phyloP scores from a whole-genome alignment of 2,329 filamentous ascomycete genomes.

The Escovopsis sp. region DNA sequence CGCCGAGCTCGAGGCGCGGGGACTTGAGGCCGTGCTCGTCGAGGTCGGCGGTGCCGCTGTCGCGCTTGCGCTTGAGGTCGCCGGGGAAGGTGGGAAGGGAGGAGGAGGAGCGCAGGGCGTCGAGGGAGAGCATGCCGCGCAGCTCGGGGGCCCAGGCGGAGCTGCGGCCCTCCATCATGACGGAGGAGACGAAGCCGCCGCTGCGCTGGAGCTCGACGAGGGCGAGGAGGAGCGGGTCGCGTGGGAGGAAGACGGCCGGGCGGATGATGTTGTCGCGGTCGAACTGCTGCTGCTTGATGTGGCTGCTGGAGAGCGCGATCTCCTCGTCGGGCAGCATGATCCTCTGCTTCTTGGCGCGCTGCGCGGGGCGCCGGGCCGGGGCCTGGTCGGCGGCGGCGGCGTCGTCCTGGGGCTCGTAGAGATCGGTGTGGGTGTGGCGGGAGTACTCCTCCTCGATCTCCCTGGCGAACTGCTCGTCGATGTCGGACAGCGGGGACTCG shows the following conservation, averaged over 20 bases:
- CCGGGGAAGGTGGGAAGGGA: too few species aligned
- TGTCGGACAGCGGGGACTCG: constrained; percentile 55
- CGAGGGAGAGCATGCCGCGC: constrained; percentile 77
- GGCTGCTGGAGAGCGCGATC: constrained; percentile 58
- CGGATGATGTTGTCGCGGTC: constrained; percentile 79
- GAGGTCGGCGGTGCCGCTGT: constrained; percentile 71
- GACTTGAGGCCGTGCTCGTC: constrained; percentile 54
- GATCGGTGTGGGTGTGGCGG: constrained; percentile 36
- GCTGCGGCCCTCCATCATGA: constrained; percentile 67
- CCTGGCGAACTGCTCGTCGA: constrained; percentile 46
- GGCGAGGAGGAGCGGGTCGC: constrained; percentile 73
- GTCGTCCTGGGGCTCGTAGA: constrained; percentile 47
- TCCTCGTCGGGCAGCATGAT: constrained; percentile 67
- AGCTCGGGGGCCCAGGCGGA: constrained; percentile 83
- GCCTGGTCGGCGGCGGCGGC: constrained; percentile 37
- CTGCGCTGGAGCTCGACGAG: constrained; percentile 85
- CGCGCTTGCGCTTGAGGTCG: constrained; percentile 86
- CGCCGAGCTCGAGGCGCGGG: constrained; percentile 52
- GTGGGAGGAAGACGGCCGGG: constrained; percentile 66
- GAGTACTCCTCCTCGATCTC: constrained; percentile 44
- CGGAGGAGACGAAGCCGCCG: constrained; percentile 75
- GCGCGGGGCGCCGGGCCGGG: constrained; percentile 51
- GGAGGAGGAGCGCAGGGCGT: constrained; percentile 58
- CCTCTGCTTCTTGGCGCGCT: constrained; percentile 62
- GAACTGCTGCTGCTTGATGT: constrained; percentile 75